A percentile compares a stretch with the other conserved stretches of the same genome.
Conservation (phyloP, 2,329 filamentous ascomycete genomes). For the Xenoacremonium recifei region DNA sequence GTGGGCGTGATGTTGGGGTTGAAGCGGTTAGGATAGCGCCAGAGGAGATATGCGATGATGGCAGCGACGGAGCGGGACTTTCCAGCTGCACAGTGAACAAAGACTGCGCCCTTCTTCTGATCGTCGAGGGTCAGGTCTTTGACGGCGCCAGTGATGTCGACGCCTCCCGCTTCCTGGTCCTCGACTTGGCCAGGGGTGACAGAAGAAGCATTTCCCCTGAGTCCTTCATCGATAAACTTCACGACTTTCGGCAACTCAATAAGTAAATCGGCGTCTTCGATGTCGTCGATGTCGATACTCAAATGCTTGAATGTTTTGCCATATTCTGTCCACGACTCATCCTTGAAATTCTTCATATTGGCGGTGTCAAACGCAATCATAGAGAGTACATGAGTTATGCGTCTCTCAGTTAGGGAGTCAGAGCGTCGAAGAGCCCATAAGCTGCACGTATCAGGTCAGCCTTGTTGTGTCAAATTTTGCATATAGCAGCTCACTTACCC, state of each 20-base stretch:
- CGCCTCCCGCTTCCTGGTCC: constrained; percentile 16
- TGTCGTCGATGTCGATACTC: constrained; percentile 83
- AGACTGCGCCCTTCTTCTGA: constrained; percentile 42
- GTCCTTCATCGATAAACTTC: constrained; percentile 76
- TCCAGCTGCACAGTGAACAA: constrained; percentile 82
- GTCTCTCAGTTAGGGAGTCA: constrained; percentile 65
- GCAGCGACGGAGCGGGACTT: constrained; percentile 89
- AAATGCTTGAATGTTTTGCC: constrained; percentile 67
- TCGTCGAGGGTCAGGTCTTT: constrained; percentile 15
- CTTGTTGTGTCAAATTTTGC: too few species aligned
- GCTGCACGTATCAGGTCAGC: constrained; percentile 50
- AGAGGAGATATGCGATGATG: constrained; percentile 81
- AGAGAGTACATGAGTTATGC: constrained; percentile 90
- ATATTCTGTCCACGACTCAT: constrained; percentile 47
- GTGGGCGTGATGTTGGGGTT: constrained; percentile 34
- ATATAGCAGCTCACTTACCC: constrained; percentile 36
- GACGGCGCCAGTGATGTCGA: constrained; percentile 16
- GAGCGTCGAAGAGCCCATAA: constrained; percentile 76
- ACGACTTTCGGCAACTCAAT: constrained; percentile 77
- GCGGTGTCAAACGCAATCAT: constrained; percentile 59
- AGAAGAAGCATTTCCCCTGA: constrained; percentile 37
- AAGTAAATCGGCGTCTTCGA: constrained; percentile 84
- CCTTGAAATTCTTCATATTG: constrained; percentile 43
- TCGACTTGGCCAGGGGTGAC: constrained; percentile 7
- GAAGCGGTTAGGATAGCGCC: constrained; percentile 57